Conservation (phyloP, 1,284 basidiomycete species). For the Somion occarium region DNA sequence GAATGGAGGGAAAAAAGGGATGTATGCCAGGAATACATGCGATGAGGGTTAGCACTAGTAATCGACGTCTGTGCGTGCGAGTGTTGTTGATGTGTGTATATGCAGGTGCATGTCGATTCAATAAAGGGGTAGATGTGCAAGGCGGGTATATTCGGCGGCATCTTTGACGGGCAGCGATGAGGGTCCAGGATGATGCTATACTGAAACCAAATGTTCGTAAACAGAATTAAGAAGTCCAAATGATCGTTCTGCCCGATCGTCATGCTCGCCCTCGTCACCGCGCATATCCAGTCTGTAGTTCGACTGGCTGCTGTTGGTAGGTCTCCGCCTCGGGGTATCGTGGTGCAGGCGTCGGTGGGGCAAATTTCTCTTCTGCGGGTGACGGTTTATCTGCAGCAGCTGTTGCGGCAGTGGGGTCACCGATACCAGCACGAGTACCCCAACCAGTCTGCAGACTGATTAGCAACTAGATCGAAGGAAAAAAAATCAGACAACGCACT, state of each 20-base stretch:
- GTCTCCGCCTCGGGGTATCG: slow-evolving; percentile 21
- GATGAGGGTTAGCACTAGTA: not conserved
- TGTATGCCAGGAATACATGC: not conserved
- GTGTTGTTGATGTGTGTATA: not conserved
- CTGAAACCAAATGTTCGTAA: too few relatives aligned
- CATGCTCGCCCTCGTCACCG: slow-evolving; percentile 18
- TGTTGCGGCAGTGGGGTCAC: slow-evolving; percentile 70
- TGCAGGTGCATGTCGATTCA: too few relatives aligned
- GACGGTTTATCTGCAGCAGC: slow-evolving; percentile 41
- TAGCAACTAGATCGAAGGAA: not conserved
- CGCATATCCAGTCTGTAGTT: slow-evolving; percentile 29
- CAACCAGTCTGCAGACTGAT: slow-evolving; percentile 62
- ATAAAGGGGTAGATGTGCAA: not conserved
- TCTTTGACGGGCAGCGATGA: not conserved
- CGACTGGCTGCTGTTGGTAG: slow-evolving; percentile 27
- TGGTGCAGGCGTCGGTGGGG: slow-evolving; percentile 17
- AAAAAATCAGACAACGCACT: slow-evolving; percentile 14
- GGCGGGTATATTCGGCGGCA: not conserved
- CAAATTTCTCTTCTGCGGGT: slow-evolving; percentile 24
- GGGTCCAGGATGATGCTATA: too few relatives aligned
- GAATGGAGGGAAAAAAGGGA: not conserved
- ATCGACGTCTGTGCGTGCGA: not conserved
- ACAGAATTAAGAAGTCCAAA: not conserved
- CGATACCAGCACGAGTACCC: slow-evolving; percentile 89
- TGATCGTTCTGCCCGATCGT: not conserved